Evolutionary conservation across 306 rosid species (phyloP).

Genomic region (Crotalaria pallida): DNA sequence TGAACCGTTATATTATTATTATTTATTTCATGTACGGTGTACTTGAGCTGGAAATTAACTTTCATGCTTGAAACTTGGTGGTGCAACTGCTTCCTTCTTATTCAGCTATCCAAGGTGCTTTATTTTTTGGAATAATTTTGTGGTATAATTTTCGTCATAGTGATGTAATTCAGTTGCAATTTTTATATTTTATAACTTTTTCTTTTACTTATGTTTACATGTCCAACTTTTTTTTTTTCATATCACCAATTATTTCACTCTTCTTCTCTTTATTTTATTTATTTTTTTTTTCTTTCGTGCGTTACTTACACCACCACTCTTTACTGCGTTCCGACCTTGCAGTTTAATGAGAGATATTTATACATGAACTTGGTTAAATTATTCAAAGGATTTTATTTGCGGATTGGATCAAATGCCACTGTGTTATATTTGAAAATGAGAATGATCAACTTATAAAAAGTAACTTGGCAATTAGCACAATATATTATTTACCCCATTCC

Average conservation of each 20-base stretch:
- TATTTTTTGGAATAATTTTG: not conserved
- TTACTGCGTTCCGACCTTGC: too few relatives aligned
- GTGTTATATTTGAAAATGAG: conserved; percentile 14
- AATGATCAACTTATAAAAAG: too few relatives aligned
- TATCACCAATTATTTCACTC: too few relatives aligned
- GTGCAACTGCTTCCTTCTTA: conserved; percentile 20
- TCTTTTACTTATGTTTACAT: too few relatives aligned
- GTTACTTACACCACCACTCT: too few relatives aligned
- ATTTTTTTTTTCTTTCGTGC: not conserved
- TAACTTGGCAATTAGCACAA: too few relatives aligned
- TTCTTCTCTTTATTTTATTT: too few relatives aligned
- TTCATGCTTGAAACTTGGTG: not conserved
- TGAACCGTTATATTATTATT: conserved; percentile 7
- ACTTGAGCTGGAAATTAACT: not conserved
- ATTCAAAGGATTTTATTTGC: conserved; percentile 8
- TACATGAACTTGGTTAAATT: not conserved
- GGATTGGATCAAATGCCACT: not conserved
- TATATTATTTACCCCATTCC: too few relatives aligned
- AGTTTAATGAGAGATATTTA: conserved; percentile 4
- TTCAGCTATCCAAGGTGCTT: conserved; percentile 1
- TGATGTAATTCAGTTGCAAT: too few relatives aligned
- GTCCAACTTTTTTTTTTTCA: too few relatives aligned
- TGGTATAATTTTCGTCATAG: not conserved
- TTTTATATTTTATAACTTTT: too few relatives aligned
- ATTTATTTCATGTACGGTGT: not conserved